Percentiles rank a stretch among this genome's conserved stretches.
Evolutionary conservation across 768 basidiomycete genomes (phyloP).

Genomic region (Dioszegia aurantiaca): DNA sequence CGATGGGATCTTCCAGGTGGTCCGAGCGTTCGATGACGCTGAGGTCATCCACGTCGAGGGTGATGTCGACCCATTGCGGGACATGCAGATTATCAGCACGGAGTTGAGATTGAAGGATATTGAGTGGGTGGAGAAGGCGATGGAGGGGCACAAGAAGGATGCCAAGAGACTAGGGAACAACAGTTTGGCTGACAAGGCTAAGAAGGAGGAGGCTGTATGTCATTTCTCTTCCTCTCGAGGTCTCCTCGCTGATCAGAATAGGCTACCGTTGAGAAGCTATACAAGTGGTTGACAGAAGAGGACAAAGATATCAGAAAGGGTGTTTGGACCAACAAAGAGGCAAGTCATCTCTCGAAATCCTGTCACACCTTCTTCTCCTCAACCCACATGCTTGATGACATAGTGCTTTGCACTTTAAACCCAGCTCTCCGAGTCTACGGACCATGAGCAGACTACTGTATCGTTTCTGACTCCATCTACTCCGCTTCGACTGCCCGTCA

Average conservation of each 20-base stretch:
- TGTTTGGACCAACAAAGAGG: slow-evolving; percentile 97
- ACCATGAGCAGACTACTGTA: slow-evolving; percentile 17
- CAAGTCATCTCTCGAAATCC: slow-evolving; percentile 52
- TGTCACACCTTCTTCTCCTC: slow-evolving; percentile 13
- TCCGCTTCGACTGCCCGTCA: neutral
- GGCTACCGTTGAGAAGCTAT: slow-evolving; percentile 82
- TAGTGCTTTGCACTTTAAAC: slow-evolving; percentile 77
- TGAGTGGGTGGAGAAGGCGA: slow-evolving; percentile 92
- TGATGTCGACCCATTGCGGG: slow-evolving; percentile 89
- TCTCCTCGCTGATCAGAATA: slow-evolving; percentile 48
- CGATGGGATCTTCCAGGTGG: slow-evolving; percentile 97
- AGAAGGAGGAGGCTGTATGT: slow-evolving; percentile 85
- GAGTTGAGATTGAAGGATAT: slow-evolving; percentile 95
- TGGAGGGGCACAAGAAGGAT: slow-evolving; percentile 73
- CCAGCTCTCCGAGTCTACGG: slow-evolving; percentile 91
- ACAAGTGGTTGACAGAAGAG: slow-evolving; percentile 71
- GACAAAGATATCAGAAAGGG: slow-evolving; percentile 86
- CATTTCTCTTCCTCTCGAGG: neutral
- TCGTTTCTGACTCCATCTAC: slow-evolving; percentile 41
- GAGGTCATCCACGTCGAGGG: slow-evolving; percentile 99
- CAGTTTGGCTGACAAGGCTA: slow-evolving; percentile 87
- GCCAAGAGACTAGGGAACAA: slow-evolving; percentile 69
- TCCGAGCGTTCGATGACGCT: slow-evolving; percentile 97
- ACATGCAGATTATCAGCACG: slow-evolving; percentile 95
- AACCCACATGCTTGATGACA: slow-evolving; percentile 64